Conservation (phyloP, 1,284 basidiomycete genomes). For the Tilletia caries region DNA sequence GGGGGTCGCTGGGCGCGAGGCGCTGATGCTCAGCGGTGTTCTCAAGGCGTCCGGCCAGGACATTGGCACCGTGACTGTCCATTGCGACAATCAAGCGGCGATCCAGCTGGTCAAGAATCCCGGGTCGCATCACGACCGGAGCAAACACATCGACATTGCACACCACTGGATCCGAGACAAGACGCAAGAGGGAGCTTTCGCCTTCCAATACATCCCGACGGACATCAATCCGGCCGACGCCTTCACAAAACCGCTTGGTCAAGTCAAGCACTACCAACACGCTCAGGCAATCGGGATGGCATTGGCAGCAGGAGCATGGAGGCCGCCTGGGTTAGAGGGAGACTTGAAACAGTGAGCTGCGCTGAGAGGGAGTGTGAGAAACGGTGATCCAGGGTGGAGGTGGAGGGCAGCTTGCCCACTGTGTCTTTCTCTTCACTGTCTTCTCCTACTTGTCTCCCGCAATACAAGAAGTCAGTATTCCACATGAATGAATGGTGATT, state of each 20-base stretch:
- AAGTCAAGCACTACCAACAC: not conserved
- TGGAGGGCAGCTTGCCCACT: conserved; percentile 9
- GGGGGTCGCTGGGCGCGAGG: no score
- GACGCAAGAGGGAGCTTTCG: no score
- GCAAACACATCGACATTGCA: no score
- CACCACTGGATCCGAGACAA: no score
- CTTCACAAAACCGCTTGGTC: conserved; percentile 6
- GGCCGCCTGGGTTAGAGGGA: no score
- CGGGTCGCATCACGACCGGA: not conserved
- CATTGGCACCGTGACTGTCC: not conserved
- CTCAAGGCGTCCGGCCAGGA: not conserved
- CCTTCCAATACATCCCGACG: not conserved
- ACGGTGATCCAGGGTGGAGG: conserved; percentile 1
- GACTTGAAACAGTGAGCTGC: no score
- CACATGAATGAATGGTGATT: no score
- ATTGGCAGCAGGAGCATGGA: no score
- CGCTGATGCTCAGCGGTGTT: not conserved
- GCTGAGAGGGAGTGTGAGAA: not conserved
- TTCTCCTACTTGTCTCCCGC: not conserved
- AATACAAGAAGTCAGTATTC: not conserved
- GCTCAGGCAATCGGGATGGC: no score
- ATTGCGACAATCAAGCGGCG: not conserved
- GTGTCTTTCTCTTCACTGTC: not conserved
- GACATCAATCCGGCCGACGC: not conserved
- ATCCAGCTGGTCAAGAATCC: not conserved